Conservation (phyloP, 345 rosid genomes). For the Syzygium aqueum region DNA sequence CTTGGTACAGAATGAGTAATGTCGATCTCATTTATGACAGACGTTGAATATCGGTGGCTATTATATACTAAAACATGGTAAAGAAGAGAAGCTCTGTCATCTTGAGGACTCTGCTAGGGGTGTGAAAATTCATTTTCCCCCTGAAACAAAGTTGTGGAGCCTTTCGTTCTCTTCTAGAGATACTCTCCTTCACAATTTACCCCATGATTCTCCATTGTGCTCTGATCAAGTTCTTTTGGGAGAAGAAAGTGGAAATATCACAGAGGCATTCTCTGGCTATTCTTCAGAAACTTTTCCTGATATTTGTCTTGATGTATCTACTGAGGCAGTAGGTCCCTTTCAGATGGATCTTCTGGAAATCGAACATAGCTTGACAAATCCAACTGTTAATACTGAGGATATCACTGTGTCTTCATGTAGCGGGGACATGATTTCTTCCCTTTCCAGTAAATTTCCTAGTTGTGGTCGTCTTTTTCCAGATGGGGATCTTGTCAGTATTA, state of each 20-base stretch:
- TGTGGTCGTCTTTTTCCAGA: slow-evolving; percentile 40
- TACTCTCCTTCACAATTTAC: slow-evolving; percentile 14
- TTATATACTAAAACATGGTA: slow-evolving; percentile 48
- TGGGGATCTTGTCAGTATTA: slow-evolving; percentile 43
- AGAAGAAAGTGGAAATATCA: slow-evolving; percentile 16
- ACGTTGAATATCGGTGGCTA: slow-evolving; percentile 61
- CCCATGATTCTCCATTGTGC: slow-evolving; percentile 13
- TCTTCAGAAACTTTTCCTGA: slow-evolving; percentile 31
- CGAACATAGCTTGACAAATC: slow-evolving; percentile 15
- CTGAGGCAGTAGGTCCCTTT: slow-evolving; percentile 23
- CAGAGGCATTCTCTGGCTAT: neutral
- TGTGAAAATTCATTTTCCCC: slow-evolving; percentile 29
- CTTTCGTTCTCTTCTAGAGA: slow-evolving; percentile 41
- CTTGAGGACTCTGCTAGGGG: slow-evolving; percentile 19
- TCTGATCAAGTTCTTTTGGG: slow-evolving; percentile 9
- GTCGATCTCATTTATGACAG: slow-evolving; percentile 17
- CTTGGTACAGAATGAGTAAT: neutral
- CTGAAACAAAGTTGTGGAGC: slow-evolving; percentile 40
- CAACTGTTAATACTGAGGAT: slow-evolving; percentile 13
- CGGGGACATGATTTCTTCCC: slow-evolving; percentile 2
- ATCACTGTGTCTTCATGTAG: slow-evolving; percentile 11
- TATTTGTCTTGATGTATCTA: slow-evolving; percentile 41
- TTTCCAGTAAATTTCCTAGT: slow-evolving; percentile 14
- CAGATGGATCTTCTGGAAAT: slow-evolving; percentile 25
- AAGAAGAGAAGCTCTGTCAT: slow-evolving; percentile 38